A percentile compares a stretch with the other conserved stretches of the same genome.
Conservation (phyloP, 441 rosid species). For the Bruguiera hainesii region DNA sequence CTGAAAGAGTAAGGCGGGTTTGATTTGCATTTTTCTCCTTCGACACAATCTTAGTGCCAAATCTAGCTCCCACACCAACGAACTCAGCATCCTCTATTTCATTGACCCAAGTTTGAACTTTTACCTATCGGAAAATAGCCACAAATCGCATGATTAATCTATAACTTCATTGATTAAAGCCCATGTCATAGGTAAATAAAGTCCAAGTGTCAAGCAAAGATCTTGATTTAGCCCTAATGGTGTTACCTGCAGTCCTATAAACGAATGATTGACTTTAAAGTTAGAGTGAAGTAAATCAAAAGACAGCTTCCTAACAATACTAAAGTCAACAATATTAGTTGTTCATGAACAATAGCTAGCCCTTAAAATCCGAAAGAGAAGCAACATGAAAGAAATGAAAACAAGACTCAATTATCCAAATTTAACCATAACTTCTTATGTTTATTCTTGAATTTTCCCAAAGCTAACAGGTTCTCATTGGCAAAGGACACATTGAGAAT, state of each 20-base stretch:
- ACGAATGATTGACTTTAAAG: too few species aligned
- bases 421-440: slow-evolving; percentile 1
- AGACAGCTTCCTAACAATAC: too few species aligned
- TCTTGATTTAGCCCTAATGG: too few species aligned
- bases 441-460: slow-evolving; percentile 9
- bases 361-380: slow-evolving; percentile 11
- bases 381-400: slow-evolving; percentile 4
- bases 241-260: too few species aligned
- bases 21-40: slow-evolving; percentile 93
- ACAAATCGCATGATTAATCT: not conserved
- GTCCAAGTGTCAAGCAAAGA: not conserved
- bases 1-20: slow-evolving; percentile 62
- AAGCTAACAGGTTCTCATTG: not conserved
- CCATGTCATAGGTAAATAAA: slow-evolving; percentile 11
- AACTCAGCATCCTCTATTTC: slow-evolving; percentile 83
- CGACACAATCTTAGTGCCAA: slow-evolving; percentile 75
- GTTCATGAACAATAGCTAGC: slow-evolving; percentile 7
- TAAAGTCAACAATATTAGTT: too few species aligned
- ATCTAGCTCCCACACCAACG: slow-evolving; percentile 98
- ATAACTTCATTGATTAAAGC: slow-evolving; percentile 10
- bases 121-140: slow-evolving; percentile 49
- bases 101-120: slow-evolving; percentile 93
- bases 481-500: not conserved
- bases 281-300: too few species aligned
- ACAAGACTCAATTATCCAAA: slow-evolving; percentile 3